Conservation (phyloP, 1,284 basidiomycete genomes). For the Xerocomus minutiporus region DNA sequence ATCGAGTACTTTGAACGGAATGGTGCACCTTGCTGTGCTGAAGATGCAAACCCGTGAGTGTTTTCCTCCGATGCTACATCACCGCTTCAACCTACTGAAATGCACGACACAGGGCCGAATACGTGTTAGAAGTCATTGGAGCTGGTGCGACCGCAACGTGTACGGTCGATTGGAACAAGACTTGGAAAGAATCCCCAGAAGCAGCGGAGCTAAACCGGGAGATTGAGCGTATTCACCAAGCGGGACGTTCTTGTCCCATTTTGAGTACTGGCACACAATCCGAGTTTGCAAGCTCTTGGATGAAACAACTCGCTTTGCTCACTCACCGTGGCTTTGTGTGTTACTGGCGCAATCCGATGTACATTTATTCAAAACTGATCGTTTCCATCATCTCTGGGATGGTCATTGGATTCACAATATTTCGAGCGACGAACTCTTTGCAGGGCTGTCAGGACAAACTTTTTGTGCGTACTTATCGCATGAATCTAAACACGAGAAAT, state of each 20-base stretch:
- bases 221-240: conserved; percentile 37
- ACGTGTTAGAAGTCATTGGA: conserved; percentile 64
- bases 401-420: conserved; percentile 65
- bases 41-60: conserved; percentile 40
- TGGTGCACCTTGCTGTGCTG: conserved; percentile 44
- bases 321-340: conserved; percentile 33
- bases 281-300: conserved; percentile 50
- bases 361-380: conserved; percentile 68
- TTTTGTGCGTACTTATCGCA: conserved; percentile 39
- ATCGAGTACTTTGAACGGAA: conserved; percentile 66
- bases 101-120: conserved; percentile 50
- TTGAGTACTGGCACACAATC: conserved; percentile 25
- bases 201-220: conserved; percentile 29
- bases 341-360: conserved; percentile 58
- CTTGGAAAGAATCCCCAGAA: conserved; percentile 42
- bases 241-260: conserved; percentile 16
- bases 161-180: conserved; percentile 40
- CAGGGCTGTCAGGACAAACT: conserved; percentile 80
- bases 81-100: neutral
- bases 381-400: conserved; percentile 50
- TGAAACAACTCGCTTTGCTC: conserved; percentile 45
- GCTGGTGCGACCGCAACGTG: conserved; percentile 52
- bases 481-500: too few species aligned
- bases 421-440: conserved; percentile 55
- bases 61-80: neutral